Evolutionary conservation across 2,329 filamentous ascomycete genomes (phyloP), one percentile per base, ranked within the genome.

Genomic region (Phaeosphaeria sp.): DNA sequence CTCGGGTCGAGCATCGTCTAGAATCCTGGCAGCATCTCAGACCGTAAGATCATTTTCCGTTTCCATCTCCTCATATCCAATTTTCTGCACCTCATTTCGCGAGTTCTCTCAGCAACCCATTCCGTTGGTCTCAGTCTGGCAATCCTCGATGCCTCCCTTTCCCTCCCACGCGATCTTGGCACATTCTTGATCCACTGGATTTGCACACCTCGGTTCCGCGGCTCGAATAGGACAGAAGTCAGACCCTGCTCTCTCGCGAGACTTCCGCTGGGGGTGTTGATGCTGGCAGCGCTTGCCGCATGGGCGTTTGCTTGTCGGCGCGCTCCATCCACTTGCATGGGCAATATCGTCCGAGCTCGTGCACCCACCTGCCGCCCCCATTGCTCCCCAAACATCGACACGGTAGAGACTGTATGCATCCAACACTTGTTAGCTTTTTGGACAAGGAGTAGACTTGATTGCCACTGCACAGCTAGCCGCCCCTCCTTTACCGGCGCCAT

Each of bases 361-460:
- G 69, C 69, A 47, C 61, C 54, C 51, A 51, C 57, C 59, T 45
- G 47, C 52, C 44, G 44, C 42, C 51, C 49, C 49, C 54, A 58
- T 60, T 51, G 42, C 61, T 52, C 48, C 48, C 51, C 46, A 51
- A 51, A 55, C 53, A 60, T 47, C 50, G 36, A 60, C 56, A 51
- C 59, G 52, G 47, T 49, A 43, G 59, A 59, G 59, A 67, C 64
- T 67, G 65, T 66, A 73, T 67, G 68, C 68, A 70, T 69, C 69
- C 67, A 68, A 67, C 66, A 68, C 66, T 68, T 72, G 68, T 71
- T 74, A 71, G 66, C 62, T 65, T 73, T 53, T 73, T 73, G 69
- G 68, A 61, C 63, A 53, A 63, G 63, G 54, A 64, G 52, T 57
- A 68, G 60, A 49, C 45, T 67, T 63, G 61, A 63, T 70, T 70